Percentiles rank a stretch among this genome's conserved stretches.
Evolutionary conservation across 441 rosid species (phyloP).

Genomic region (Corymbia calophylla): DNA sequence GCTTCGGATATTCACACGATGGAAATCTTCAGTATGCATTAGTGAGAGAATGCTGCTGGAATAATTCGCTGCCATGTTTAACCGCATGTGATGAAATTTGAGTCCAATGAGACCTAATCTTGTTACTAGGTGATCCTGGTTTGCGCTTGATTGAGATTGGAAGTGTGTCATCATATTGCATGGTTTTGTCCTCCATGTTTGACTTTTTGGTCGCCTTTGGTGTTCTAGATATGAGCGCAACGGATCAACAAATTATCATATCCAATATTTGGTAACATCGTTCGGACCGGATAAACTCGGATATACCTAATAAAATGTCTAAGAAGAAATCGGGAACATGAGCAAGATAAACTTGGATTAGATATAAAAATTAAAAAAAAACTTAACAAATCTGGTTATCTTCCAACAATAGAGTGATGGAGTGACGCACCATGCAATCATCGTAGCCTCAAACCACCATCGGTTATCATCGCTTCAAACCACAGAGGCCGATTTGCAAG

Average conservation of each 20-base stretch:
- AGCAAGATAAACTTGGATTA: rapidly evolving
- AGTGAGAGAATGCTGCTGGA: not conserved
- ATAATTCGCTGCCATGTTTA: not conserved
- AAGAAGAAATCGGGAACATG: rapidly evolving
- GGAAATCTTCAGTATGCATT: not conserved
- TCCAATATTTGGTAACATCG: rapidly evolving
- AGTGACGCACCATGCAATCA: not conserved
- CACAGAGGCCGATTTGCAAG: rapidly evolving
- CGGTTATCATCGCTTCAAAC: not conserved
- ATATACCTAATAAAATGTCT: not conserved
- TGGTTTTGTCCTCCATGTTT: not conserved
- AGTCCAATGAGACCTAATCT: not conserved
- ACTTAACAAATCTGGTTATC: not conserved
- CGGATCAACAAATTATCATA: not conserved
- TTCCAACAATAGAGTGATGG: not conserved
- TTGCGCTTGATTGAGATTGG: not conserved
- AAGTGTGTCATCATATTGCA: not conserved
- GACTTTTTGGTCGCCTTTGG: not conserved
- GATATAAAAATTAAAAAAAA: not conserved
- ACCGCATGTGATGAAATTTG: not conserved
- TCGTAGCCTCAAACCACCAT: not conserved
- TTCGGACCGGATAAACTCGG: rapidly evolving
- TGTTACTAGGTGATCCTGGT: not conserved
- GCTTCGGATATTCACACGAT: not conserved
- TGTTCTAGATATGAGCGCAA: not conserved